Evolutionary conservation across 1,284 basidiomycete species (phyloP), one percentile per base, ranked within the genome.

Genomic region (Ganoderma multipileum): DNA sequence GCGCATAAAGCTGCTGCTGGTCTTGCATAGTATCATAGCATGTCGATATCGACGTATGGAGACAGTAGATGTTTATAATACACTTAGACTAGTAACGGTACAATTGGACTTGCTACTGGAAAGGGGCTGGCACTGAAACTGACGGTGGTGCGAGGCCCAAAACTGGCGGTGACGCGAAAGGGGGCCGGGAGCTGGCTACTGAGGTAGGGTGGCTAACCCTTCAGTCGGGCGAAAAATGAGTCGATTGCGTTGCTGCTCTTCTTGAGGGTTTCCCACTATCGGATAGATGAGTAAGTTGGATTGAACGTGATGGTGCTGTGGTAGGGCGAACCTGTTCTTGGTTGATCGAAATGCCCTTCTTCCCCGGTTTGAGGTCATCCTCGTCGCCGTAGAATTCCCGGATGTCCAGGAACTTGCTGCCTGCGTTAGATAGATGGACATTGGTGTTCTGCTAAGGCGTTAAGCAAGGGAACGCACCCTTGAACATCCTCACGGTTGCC

Each of bases 291-390:
- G 18, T 36, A 8, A 39, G 33, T 23, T 30, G 28, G 6, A 14
- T 2, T 41, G 28, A 57, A 14, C 38, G 58, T 11, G n/a, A 63
- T 26, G 30, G 36, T 41, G 20, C 63, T 59, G 66, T 61, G 63
- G 39, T 28, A 79, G 84, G 18, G 71, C 63, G 52, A 26, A 92
- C 92, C 85, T 94, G 93, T 44, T 95, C 94, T 0, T 81, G 58
- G 12, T 81, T 81, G n/a, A 96, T 82, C 0, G 89, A 86, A 66
- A 96, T 91, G 8, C 94, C 94, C 75, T 95, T 95, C 79, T 92
- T 91, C 0, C 93, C 92, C 0, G 94, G 94, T 72, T 92, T 94
- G 70, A 89, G 84, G n/a, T 90, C 85, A 5, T 86, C 84, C 1
- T 87, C 86, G 62, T 84, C 81, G 3, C 81, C 86, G 74, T 92